These are phyloP conservation scores for Trifolium subterraneum DNA, from an alignment of 306 rosid genomes.

Conservation along the genomic window DNA sequence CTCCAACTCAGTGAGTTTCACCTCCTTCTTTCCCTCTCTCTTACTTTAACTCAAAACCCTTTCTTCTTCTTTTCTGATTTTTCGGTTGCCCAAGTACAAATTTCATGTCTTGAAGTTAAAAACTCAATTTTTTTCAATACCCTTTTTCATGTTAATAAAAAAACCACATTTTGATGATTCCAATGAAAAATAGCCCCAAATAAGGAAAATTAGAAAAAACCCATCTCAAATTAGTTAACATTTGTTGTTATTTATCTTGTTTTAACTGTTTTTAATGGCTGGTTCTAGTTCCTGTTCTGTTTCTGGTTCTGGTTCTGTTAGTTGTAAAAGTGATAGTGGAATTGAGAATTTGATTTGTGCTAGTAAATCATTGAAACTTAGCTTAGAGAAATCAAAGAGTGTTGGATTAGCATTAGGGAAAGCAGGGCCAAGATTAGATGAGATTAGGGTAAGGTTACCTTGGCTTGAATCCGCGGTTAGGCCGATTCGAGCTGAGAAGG, in stretches of 20 bases:
- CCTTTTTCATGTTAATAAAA: slow-evolving; percentile 39
- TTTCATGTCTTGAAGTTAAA: slow-evolving; percentile 17
- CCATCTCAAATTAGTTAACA: slow-evolving; percentile 25
- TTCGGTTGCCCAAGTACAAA: slow-evolving; percentile 6
- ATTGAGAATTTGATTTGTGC: slow-evolving; percentile 71
- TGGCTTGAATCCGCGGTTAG: slow-evolving; percentile 81
- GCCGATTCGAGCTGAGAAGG: slow-evolving; percentile 87
- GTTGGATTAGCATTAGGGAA: slow-evolving; percentile 72
- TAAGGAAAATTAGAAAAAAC: not conserved
- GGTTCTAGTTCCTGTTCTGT: slow-evolving; percentile 45
- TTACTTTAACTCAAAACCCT: slow-evolving; percentile 10
- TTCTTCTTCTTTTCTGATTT: not conserved
- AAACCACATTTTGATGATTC: slow-evolving; percentile 57
- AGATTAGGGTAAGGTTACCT: slow-evolving; percentile 74
- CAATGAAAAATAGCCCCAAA: slow-evolving; percentile 28
- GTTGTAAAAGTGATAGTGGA: slow-evolving; percentile 38
- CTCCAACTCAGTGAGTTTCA: slow-evolving; percentile 43
- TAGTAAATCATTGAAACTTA: slow-evolving; percentile 71
- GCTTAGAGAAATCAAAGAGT: slow-evolving; percentile 80
- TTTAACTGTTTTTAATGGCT: slow-evolving; percentile 62
- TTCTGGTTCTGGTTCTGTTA: slow-evolving; percentile 45
- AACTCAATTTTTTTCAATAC: slow-evolving; percentile 7
- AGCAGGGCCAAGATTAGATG: slow-evolving; percentile 86
- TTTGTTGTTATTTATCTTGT: slow-evolving; percentile 19
- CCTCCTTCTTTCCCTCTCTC: slow-evolving; percentile 15